phyloP scores from a whole-genome alignment of 1,284 basidiomycete species.

The Coniophora puteana region DNA sequence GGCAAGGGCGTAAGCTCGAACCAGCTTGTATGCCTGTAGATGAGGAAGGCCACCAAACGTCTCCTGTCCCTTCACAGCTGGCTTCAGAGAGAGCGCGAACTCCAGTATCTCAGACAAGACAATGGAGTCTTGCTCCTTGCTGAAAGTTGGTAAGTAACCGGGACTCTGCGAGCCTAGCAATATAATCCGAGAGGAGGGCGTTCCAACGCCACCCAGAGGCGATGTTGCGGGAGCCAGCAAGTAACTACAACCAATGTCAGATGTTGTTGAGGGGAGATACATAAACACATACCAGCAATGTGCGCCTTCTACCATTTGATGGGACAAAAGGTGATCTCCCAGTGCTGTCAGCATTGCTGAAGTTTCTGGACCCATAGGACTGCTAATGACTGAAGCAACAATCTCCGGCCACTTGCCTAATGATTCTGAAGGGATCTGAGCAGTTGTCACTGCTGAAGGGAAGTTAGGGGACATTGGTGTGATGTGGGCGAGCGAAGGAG shows the following conservation, averaged over 20 bases:
- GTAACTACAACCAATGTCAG: too few species aligned
- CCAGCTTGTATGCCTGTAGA: constrained; percentile 85
- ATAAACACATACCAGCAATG: constrained; percentile 77
- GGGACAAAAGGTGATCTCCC: constrained; percentile 76
- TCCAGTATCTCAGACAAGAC: constrained; percentile 92
- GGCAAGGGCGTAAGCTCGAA: constrained; percentile 75
- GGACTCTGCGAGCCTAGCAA: constrained; percentile 68
- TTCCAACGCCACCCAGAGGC: constrained; percentile 65
- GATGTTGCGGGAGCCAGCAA: constrained; percentile 85
- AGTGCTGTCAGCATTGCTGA: constrained; percentile 82
- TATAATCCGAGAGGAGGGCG: constrained; percentile 57
- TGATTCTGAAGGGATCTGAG: constrained; percentile 51
- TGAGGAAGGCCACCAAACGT: constrained; percentile 80
- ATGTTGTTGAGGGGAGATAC: constrained; percentile 4
- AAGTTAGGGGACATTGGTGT: constrained; percentile 70
- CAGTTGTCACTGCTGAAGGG: constrained; percentile 35
- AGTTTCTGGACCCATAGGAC: constrained; percentile 59
- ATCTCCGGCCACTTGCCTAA: constrained; percentile 85
- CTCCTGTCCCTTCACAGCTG: constrained; percentile 82
- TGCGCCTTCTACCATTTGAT: constrained; percentile 81
- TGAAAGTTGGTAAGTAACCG: constrained; percentile 45
- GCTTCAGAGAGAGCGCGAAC: constrained; percentile 80
- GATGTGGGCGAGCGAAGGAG: constrained; percentile 31
- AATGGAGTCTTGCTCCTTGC: constrained; percentile 74
- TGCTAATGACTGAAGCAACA: constrained; percentile 80